Conservation (phyloP, 2,329 filamentous ascomycete genomes). For the Scedosporium dehoogii region DNA sequence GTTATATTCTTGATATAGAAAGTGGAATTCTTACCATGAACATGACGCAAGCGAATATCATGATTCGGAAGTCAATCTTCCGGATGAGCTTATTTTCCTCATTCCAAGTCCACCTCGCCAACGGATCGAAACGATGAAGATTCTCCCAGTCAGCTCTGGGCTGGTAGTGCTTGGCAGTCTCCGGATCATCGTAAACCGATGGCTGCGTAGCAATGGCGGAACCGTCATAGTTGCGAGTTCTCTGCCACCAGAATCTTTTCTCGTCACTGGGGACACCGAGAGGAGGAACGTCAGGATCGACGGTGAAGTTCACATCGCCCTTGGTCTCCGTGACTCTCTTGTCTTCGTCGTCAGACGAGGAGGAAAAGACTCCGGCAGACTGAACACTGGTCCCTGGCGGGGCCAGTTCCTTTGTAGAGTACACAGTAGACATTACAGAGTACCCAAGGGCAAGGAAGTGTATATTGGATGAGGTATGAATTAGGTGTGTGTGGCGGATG, state of each 20-base stretch:
- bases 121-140: constrained; percentile 35
- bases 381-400: not conserved
- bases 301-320: not conserved
- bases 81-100: constrained; percentile 27
- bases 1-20: too few relatives aligned
- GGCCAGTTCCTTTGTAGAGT: not conserved
- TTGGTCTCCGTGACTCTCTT: not conserved
- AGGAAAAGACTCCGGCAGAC: not conserved
- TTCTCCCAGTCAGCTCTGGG: constrained; percentile 26
- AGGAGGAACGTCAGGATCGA: constrained; percentile 12
- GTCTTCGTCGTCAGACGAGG: not conserved
- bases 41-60: constrained; percentile 35
- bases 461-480: not conserved
- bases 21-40: constrained; percentile 12
- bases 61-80: constrained; percentile 31
- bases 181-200: constrained; percentile 27
- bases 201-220: constrained; percentile 26
- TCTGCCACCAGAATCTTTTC: constrained; percentile 24
- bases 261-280: constrained; percentile 18
- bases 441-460: not conserved
- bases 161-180: constrained; percentile 23
- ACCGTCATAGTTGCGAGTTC: constrained; percentile 10
- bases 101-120: constrained; percentile 30
- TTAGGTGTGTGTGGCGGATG: not conserved
- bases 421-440: not conserved